Evolutionary conservation across 805 yeast species (phyloP).

Genomic region (Komagataella kurtzmanii): DNA sequence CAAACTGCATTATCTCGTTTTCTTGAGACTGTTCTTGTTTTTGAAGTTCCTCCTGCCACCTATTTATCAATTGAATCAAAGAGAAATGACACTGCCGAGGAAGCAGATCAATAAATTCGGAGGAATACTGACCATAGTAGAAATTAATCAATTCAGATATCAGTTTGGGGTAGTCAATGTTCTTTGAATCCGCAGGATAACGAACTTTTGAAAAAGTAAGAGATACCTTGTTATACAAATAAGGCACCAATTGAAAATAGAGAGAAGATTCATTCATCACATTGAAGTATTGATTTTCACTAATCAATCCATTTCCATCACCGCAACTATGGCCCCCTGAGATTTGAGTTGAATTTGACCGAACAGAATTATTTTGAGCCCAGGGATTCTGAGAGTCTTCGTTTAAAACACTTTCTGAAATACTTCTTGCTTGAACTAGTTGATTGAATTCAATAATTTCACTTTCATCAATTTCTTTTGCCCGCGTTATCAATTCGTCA

Average conservation of each 20-base stretch:
- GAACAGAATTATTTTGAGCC: conserved; percentile 18
- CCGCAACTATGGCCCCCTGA: not conserved
- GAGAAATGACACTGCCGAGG: conserved; percentile 19
- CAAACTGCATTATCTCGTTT: conserved; percentile 21
- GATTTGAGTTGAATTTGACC: not conserved
- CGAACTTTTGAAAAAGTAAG: conserved; percentile 9
- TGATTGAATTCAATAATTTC: not conserved
- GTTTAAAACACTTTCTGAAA: conserved; percentile 2
- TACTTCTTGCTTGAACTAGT: not conserved
- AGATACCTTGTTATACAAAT: conserved; percentile 14
- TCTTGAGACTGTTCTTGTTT: conserved; percentile 24
- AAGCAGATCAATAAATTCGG: conserved; percentile 18
- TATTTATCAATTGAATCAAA: conserved; percentile 16
- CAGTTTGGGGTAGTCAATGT: conserved; percentile 17
- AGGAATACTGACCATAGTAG: conserved; percentile 19
- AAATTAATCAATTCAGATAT: conserved; percentile 19
- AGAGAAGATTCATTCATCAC: conserved; percentile 19
- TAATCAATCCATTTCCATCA: not conserved
- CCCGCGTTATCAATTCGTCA: conserved; percentile 15
- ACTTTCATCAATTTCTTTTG: conserved; percentile 22
- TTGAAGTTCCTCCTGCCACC: conserved; percentile 23
- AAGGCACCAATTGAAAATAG: conserved; percentile 22
- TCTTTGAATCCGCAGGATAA: conserved; percentile 10
- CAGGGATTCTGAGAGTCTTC: conserved; percentile 15
- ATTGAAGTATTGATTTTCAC: conserved; percentile 9